Percentiles rank a stretch among this genome's conserved stretches.
These are phyloP conservation scores for Amanita phalloides DNA, from an alignment of 768 basidiomycete species.

Conservation along the genomic window DNA sequence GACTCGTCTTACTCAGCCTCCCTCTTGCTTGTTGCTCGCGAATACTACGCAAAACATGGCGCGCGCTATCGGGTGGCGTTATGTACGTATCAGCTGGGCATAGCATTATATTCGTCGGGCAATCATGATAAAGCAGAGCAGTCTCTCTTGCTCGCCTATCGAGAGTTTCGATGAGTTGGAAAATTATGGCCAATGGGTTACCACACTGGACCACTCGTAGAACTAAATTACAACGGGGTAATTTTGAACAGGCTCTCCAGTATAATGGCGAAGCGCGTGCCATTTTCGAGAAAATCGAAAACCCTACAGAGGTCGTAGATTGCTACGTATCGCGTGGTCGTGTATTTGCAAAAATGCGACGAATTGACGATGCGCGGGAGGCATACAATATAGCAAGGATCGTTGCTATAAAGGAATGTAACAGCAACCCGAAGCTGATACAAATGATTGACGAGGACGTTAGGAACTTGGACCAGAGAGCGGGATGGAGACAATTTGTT, in stretches of 20 bases:
- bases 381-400: neutral
- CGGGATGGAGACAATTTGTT: neutral
- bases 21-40: neutral
- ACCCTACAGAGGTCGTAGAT: neutral
- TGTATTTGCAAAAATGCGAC: neutral
- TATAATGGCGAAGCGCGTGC: neutral
- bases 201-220: neutral
- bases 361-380: neutral
- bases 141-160: neutral
- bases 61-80: neutral
- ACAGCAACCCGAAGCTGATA: neutral
- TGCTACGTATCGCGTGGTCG: neutral
- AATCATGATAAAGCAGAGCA: neutral
- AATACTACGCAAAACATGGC: neutral
- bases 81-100: neutral
- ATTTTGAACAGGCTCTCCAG: neutral
- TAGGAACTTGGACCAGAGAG: neutral
- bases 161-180: neutral
- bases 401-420: neutral
- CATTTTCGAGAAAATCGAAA: neutral
- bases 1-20: neutral
- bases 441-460: neutral
- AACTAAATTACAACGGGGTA: neutral
- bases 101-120: neutral
- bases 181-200: neutral